Percentiles rank a stretch among this genome's conserved stretches.
These are phyloP conservation scores for Drechslerella coelobrocha DNA, from an alignment of 2,329 filamentous ascomycete genomes.

Conservation along the genomic window DNA sequence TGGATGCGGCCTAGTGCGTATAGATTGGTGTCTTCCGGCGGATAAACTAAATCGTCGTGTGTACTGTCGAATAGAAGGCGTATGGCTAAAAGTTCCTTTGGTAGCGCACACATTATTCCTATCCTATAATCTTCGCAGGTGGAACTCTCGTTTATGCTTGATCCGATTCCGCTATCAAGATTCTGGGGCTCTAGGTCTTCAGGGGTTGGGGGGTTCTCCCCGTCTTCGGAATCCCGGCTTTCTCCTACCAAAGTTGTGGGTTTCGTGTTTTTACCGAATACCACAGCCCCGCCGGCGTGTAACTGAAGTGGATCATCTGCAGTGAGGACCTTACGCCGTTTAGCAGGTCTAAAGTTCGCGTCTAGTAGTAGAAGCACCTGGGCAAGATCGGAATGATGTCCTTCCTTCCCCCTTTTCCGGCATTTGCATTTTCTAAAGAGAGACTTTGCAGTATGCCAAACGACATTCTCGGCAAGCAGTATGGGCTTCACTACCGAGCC, in stretches of 20 bases:
- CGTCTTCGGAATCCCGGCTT: not conserved
- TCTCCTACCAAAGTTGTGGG: too few species aligned
- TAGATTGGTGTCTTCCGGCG: slow-evolving; percentile 2
- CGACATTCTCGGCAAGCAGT: slow-evolving; percentile 35
- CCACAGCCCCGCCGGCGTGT: slow-evolving; percentile 1
- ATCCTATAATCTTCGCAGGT: slow-evolving; percentile 11
- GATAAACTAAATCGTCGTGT: not conserved
- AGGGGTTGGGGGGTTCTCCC: not conserved
- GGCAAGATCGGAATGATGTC: slow-evolving; percentile 5
- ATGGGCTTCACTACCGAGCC: slow-evolving; percentile 48
- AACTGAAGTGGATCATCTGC: not conserved
- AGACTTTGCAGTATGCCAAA: slow-evolving; percentile 50
- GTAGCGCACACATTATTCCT: slow-evolving; percentile 14
- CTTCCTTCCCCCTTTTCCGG: slow-evolving; percentile 15
- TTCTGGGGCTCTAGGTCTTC: not conserved
- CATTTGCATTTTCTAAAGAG: slow-evolving; percentile 52
- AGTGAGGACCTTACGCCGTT: not conserved
- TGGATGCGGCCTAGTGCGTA: slow-evolving; percentile 14
- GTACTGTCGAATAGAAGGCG: slow-evolving; percentile 14
- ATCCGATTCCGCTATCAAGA: not conserved
- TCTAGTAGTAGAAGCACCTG: slow-evolving; percentile 10
- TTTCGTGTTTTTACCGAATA: slow-evolving; percentile 18
- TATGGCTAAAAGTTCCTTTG: slow-evolving; percentile 17
- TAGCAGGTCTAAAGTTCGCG: too few species aligned
- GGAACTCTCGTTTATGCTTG: not conserved